Evolutionary conservation across 352 stramenopile genomes (phyloP).

Genomic region (Globisporangium paroecandrum): DNA sequence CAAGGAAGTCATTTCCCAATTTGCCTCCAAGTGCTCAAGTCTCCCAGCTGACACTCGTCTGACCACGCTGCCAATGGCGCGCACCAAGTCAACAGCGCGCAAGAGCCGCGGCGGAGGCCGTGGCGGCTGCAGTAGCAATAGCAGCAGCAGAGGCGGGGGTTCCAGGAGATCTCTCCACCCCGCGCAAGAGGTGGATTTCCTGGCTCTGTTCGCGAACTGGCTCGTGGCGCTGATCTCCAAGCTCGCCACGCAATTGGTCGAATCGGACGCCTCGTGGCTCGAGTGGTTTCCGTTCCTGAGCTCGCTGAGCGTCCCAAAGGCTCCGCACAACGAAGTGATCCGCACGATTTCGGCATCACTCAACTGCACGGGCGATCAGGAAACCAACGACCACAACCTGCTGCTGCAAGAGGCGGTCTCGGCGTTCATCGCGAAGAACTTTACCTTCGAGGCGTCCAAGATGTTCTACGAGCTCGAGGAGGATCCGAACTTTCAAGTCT

Average conservation of each 20-base stretch:
- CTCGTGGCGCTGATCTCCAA: slow-evolving; percentile 4
- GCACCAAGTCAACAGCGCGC: slow-evolving; percentile 2
- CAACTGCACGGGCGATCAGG: background rate
- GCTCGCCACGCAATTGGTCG: background rate
- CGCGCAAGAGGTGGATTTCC: background rate
- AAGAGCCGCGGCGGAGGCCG: background rate
- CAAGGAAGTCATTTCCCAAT: slow-evolving; percentile 3
- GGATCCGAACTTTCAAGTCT: background rate
- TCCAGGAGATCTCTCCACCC: background rate
- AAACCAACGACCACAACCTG: slow-evolving; percentile 13
- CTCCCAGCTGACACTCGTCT: background rate
- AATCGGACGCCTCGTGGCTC: background rate
- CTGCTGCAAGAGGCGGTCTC: slow-evolving; percentile 14
- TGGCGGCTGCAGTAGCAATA: background rate
- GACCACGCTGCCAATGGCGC: background rate
- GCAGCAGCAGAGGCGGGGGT: background rate
- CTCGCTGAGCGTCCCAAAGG: background rate
- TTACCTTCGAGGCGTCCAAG: background rate
- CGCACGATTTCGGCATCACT: slow-evolving; percentile 8
- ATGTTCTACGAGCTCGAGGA: slow-evolving; percentile 13
- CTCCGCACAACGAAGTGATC: background rate
- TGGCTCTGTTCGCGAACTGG: background rate
- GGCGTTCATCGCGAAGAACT: slow-evolving; percentile 6
- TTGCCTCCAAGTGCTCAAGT: background rate
- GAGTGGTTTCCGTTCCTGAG: slow-evolving; percentile 3